Evolutionary conservation across 2,329 filamentous ascomycete species (phyloP).

Genomic region (Cladosporium sp.): DNA sequence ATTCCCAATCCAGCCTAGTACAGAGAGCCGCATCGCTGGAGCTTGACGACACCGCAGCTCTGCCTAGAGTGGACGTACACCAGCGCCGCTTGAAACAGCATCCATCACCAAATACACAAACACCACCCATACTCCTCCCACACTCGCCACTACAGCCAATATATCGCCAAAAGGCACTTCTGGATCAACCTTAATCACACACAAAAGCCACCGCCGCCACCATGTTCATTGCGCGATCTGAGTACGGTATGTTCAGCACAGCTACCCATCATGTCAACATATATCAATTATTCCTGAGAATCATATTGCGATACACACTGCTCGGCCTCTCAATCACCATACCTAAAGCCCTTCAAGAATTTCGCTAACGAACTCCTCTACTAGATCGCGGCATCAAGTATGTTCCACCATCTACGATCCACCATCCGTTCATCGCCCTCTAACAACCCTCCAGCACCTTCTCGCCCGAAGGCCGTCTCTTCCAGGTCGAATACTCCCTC

Average conservation of each 20-base stretch:
- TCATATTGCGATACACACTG: not conserved
- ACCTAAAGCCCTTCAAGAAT: not conserved
- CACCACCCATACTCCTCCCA: not conserved
- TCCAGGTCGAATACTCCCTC: constrained; percentile 99
- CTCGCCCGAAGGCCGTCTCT: constrained; percentile 98
- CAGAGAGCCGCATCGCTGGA: constrained; percentile 10
- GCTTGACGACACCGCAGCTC: constrained; percentile 19
- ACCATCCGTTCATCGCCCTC: constrained; percentile 10
- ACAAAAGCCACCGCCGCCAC: not conserved
- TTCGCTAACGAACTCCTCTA: constrained; percentile 25
- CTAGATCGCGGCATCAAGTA: constrained; percentile 97
- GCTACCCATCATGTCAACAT: constrained; percentile 8
- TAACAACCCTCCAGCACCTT: constrained; percentile 71
- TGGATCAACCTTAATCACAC: not conserved
- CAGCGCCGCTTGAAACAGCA: not conserved
- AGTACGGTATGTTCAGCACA: constrained; percentile 77
- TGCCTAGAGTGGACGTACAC: constrained; percentile 3
- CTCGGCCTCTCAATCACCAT: not conserved
- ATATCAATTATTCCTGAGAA: not conserved
- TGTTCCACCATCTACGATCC: constrained; percentile 27
- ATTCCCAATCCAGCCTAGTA: not conserved
- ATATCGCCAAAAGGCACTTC: not conserved
- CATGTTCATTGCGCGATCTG: constrained; percentile 99
- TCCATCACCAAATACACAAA: not conserved
- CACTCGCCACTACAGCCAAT: not conserved